phyloP scores from a whole-genome alignment of 129 eudicot genomes.

The Artemisia tridentata region DNA sequence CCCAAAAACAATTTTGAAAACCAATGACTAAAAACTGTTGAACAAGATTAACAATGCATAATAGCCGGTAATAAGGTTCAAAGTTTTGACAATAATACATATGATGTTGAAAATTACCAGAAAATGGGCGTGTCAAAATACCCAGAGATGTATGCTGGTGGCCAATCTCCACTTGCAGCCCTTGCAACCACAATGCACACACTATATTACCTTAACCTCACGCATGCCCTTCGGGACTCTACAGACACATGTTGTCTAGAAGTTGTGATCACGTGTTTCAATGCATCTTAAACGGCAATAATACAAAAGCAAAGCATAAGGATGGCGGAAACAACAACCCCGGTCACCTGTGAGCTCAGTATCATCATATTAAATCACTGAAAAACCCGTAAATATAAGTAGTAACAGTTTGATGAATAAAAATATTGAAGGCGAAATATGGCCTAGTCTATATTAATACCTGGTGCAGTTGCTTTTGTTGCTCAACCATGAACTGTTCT shows the following conservation, averaged over 20 bases:
- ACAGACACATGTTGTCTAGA: slow-evolving; percentile 70
- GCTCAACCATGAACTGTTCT: too few relatives aligned
- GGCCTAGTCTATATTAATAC: too few relatives aligned
- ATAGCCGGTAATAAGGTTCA: slow-evolving; percentile 3
- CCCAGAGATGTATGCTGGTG: not conserved
- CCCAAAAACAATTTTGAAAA: too few relatives aligned
- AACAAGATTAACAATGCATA: slow-evolving; percentile 9
- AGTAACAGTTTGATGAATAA: too few relatives aligned
- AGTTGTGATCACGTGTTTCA: slow-evolving; percentile 82
- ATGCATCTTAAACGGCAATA: slow-evolving; percentile 74
- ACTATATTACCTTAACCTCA: slow-evolving; percentile 70
- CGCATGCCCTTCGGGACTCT: slow-evolving; percentile 70
- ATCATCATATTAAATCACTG: too few relatives aligned
- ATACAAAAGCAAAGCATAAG: slow-evolving; percentile 11
- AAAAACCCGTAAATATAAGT: too few relatives aligned
- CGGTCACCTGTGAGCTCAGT: too few relatives aligned
- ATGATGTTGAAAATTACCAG: not conserved
- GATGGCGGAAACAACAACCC: too few relatives aligned
- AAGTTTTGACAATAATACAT: slow-evolving; percentile 17
- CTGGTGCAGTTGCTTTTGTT: too few relatives aligned
- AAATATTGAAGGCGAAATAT: too few relatives aligned
- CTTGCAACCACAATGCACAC: slow-evolving; percentile 79
- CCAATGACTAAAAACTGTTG: not conserved
- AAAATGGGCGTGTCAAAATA: not conserved
- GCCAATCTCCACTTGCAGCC: slow-evolving; percentile 83